Evolutionary conservation across 176 grass and related monocot species (phyloP), one percentile per base, ranked within the genome.

Genomic region (Zea luxurians): DNA sequence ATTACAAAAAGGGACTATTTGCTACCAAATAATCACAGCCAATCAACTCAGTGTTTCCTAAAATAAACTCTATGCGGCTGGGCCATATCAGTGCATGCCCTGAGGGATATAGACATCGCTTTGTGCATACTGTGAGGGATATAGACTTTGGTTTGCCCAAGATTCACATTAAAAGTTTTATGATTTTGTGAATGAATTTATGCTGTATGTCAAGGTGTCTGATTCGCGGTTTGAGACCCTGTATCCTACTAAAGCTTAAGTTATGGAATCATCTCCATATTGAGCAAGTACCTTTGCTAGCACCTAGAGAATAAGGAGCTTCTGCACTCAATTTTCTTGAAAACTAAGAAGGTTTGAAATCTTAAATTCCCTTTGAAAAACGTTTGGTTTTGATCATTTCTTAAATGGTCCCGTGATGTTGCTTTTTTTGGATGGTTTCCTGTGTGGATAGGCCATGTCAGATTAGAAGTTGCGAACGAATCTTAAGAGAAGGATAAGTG

Each of bases 241-340:
- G 47, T 65, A 63, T 72, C 61, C 46, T 71, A 54, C 46, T 72
- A 60, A 71, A 55, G 38, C 8, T 76, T 38, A 64, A 43, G 58
- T 13, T 15, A 37, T 63, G 17, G 17, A 70, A 63, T 73, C 45
- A 72, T 64, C 43, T 20, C 12, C 47, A 73, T 34, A 73, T 53
- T 35, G 3, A 35, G 5, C 10, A 10, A 57, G 45, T 9, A 82
- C 42, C 3, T 73, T 64, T 54, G 43, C 43, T 52, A 45, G 27
- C 17, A 72, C 70, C 36, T 53, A 27, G 8, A 35, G 6, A 37
- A 12, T 83, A 75, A 4, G 21, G 7, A 27, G 27, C 27, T 27
- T 27, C 7, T 83, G 34, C 13, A 13, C 20, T 48, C 17, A 66
- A 18, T 4, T 10, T 10, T 16, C 16, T 42, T 75, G 61, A 21